Evolutionary conservation across 2,329 filamentous ascomycete genomes (phyloP), one percentile per base, ranked within the genome.

Genomic region (Cadophora malorum): DNA sequence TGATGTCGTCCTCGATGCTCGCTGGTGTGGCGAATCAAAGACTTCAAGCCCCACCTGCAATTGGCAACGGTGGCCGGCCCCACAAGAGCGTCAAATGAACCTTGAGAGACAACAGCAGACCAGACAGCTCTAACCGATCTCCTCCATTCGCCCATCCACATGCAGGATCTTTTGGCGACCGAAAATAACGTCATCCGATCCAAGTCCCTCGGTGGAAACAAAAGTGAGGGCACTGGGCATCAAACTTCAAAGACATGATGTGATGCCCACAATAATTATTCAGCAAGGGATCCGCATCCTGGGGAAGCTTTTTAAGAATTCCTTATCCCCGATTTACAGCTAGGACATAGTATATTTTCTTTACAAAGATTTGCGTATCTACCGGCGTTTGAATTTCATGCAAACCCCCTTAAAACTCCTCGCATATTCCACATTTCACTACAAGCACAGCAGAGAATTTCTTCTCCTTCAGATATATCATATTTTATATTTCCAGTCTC

Each of bases 271-370:
- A 12, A 49, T 5, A 31, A 62, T 62, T 62, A 62, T 52, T 62
- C 41, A 62, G 59, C 59, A 62, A 16, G n/a, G 41, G 45, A 25
- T 21, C 59, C 1, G 50, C 45, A 49, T 59, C n/a, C 19, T 23
- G n/a, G 31, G 35, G n/a, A 59, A 41, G 31, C 0, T 23, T 59
- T 41, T 10, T n/a, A 23, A 41, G 33, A 33, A 19, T 35, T 8
- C 45, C 41, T 62, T 62, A 62, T 62, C 59, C n/a, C 59, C 59
- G 59, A 62, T 9, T 7, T 6, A 6, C 59, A 50, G 45, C 59
- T 50, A 62, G 41, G 59, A 62, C 59, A 47, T 62, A 14, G 14
- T n/a, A n/a, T n/a, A n/a, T n/a, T n/a, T n/a, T n/a, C n/a, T n/a
- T n/a, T n/a, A n/a, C n/a, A n/a, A 21, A n/a, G 45, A 31, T 53